A percentile compares a stretch with the other conserved stretches of the same genome.
phyloP scores from a whole-genome alignment of 192 early-diverging fungal species.

The Coemansia aciculifera region DNA sequence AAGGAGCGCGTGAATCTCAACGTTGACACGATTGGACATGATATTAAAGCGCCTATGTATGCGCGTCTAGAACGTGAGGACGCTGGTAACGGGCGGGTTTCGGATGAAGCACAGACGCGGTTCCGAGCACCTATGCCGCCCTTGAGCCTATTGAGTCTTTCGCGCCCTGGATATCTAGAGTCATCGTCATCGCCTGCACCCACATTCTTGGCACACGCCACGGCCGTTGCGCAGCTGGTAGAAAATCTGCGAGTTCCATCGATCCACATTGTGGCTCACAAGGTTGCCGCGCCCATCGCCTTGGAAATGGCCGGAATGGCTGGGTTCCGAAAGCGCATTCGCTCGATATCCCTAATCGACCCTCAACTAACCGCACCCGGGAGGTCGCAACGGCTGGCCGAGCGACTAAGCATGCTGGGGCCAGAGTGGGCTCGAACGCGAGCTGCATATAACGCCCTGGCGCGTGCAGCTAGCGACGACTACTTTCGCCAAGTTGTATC shows the following conservation, averaged over 20 bases:
- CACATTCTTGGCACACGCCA: conserved; percentile 41
- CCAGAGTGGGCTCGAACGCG: conserved; percentile 53
- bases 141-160: conserved; percentile 45
- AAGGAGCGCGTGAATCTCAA: conserved; percentile 18
- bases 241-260: conserved; percentile 47
- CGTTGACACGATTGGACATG: neutral
- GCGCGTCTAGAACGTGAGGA: neutral
- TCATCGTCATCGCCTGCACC: conserved; percentile 32
- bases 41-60: neutral
- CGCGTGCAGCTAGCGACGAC: conserved; percentile 33
- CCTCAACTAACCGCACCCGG: conserved; percentile 27
- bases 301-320: conserved; percentile 47
- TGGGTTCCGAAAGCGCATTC: conserved; percentile 44
- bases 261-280: conserved; percentile 46
- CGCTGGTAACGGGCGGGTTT: neutral
- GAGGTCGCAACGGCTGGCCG: conserved; percentile 18
- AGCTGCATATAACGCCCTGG: conserved; percentile 52
- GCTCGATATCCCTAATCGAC: conserved; percentile 45
- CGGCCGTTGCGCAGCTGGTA: conserved; percentile 38
- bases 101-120: neutral
- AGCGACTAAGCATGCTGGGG: conserved; percentile 26
- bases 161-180: conserved; percentile 50
- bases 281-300: conserved; percentile 43
- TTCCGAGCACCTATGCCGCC: conserved; percentile 35
- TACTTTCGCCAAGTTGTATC: conserved; percentile 41